phyloP scores from a whole-genome alignment of 2,329 filamentous ascomycete species.

The Apiospora malaysiana region DNA sequence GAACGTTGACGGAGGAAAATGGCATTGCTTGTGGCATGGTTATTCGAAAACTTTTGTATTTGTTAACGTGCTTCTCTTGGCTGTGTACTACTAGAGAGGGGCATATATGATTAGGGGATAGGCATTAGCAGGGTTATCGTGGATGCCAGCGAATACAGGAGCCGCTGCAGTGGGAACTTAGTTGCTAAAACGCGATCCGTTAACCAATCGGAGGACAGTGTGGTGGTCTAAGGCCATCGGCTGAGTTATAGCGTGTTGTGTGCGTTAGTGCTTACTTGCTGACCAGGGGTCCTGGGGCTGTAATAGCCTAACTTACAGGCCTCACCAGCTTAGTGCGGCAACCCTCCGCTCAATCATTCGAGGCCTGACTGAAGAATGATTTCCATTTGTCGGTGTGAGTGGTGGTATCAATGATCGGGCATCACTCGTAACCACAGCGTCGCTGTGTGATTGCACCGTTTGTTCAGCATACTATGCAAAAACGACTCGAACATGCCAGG shows the following conservation, averaged over 20 bases:
- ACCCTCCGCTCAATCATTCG: too few relatives aligned
- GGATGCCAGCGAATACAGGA: neutral
- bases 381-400: too few relatives aligned
- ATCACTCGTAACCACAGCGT: too few relatives aligned
- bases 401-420: too few relatives aligned
- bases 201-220: neutral
- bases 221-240: neutral
- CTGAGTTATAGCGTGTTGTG: neutral
- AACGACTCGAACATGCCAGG: too few relatives aligned
- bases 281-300: neutral
- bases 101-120: neutral
- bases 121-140: neutral
- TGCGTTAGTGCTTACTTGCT: neutral
- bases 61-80: neutral
- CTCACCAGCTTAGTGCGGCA: too few relatives aligned
- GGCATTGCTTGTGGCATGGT: neutral
- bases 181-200: neutral
- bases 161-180: neutral
- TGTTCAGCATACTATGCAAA: too few relatives aligned
- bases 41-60: neutral
- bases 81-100: neutral
- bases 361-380: too few relatives aligned
- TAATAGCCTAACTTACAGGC: neutral
- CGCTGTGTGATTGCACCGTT: too few relatives aligned
- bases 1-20: neutral